These are phyloP conservation scores for Arxiozyma bovina DNA, from an alignment of 1,139 yeast species.

Conservation along the genomic window DNA sequence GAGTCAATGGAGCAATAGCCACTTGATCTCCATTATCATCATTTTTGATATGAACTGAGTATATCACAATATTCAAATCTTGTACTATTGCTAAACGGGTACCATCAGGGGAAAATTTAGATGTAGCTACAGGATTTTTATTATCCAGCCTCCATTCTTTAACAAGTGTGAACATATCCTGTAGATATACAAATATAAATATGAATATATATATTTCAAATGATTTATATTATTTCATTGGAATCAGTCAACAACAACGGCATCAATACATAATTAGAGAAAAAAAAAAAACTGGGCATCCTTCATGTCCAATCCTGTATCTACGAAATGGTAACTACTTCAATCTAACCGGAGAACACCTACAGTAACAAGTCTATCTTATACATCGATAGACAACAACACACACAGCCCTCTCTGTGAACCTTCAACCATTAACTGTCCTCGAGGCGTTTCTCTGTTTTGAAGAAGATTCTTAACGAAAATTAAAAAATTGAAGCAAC, in stretches of 20 bases:
- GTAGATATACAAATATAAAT: background rate
- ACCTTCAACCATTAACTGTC: background rate
- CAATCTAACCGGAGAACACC: background rate
- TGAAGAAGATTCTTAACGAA: background rate
- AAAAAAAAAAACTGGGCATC: background rate
- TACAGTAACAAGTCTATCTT: background rate
- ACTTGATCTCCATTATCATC: background rate
- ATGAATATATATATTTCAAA: background rate
- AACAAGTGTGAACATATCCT: background rate
- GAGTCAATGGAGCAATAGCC: background rate
- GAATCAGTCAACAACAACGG: background rate
- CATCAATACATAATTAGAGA: background rate
- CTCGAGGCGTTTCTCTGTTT: background rate
- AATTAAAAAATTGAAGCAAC: background rate
- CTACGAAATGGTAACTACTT: background rate
- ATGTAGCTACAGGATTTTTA: slow-evolving; percentile 32
- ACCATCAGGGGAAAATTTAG: slow-evolving; percentile 63
- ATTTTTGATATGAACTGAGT: slow-evolving; percentile 12
- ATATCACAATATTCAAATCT: slow-evolving; percentile 39
- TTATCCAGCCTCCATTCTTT: background rate
- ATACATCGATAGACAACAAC: no score
- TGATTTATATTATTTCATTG: background rate
- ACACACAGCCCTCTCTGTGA: background rate
- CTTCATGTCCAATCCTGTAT: background rate
- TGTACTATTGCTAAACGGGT: slow-evolving; percentile 48